Evolutionary conservation across 148 eudicot genomes (phyloP), one percentile per base, ranked within the genome.

Genomic region (Pouteria glomerata): DNA sequence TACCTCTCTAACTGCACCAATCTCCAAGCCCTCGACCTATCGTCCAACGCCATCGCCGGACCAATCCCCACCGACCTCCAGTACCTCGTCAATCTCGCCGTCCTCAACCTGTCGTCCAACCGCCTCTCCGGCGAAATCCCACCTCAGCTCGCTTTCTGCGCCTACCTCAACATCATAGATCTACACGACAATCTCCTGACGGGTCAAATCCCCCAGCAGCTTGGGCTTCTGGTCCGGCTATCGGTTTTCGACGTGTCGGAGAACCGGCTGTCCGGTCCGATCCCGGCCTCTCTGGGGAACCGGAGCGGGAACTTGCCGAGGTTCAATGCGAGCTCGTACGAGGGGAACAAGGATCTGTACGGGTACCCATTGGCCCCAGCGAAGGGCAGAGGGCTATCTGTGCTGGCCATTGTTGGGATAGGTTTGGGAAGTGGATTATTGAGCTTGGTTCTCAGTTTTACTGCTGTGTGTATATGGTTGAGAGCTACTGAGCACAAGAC

Each of bases 351-450:
- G 73, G 92, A 79, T 0, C 62, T 88, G 14, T 88, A 73, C 16
- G 92, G 92, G 10, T 88, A 81, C 60, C 89, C 92, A 0, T 58
- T 88, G 15, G 80, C 76, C 23, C 70, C 77, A 1, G 70, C 76
- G 33, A 83, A 69, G 62, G 73, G 26, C 4, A 78, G 63, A 26
- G 88, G 92, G 29, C 6, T 88, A 0, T 81, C 92, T 0, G 45
- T 83, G 0, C 19, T 78, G 70, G 87, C 86, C 1, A 88, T 88
- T 48, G 92, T 88, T 8, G 85, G 85, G 68, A 88, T 88, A 59
- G 92, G 92, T 27, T 72, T 88, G 48, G 92, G 87, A 3, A 88
- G 92, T 15, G 92, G 92, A 55, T 69, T 88, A 27, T 53, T 88
- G 42, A 88, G 92, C n/a, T 55, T 88, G 53, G 77, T 88, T 11